These are phyloP conservation scores for Nicotiana benthamiana DNA, from an alignment of 257 asterid genomes.

Conservation along the genomic window DNA sequence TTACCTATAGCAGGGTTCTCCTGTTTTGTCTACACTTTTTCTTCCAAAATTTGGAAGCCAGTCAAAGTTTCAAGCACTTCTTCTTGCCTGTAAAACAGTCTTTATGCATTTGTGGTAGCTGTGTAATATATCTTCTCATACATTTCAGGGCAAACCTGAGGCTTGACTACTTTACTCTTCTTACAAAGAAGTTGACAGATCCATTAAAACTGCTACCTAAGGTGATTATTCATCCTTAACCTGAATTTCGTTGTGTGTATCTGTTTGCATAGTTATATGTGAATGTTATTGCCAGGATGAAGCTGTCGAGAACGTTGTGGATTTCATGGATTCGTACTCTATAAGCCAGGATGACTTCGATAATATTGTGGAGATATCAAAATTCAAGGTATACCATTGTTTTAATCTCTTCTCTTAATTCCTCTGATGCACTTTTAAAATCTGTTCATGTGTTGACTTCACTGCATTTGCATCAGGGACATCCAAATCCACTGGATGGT, in stretches of 20 bases:
- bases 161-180: conserved; percentile 67
- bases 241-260: not conserved
- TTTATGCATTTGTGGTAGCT: not conserved
- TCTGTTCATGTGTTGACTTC: not conserved
- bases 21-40: not conserved
- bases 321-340: conserved; percentile 86
- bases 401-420: not conserved
- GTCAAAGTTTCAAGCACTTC: not conserved
- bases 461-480: conserved; percentile 47
- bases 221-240: conserved; percentile 31
- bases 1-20: not conserved
- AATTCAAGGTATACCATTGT: conserved; percentile 54
- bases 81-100: not conserved
- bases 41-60: not conserved
- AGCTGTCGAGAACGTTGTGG: conserved; percentile 75
- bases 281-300: conserved; percentile 56
- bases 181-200: conserved; percentile 63
- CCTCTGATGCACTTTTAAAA: not conserved
- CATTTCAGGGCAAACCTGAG: conserved; percentile 64
- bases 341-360: conserved; percentile 87
- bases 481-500: conserved; percentile 73
- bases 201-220: conserved; percentile 62
- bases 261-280: not conserved
- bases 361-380: conserved; percentile 71
- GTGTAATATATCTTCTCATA: not conserved